Base-by-base conservation (phyloP, 148 eudicot species). In the Spergularia bocconei region DNA sequence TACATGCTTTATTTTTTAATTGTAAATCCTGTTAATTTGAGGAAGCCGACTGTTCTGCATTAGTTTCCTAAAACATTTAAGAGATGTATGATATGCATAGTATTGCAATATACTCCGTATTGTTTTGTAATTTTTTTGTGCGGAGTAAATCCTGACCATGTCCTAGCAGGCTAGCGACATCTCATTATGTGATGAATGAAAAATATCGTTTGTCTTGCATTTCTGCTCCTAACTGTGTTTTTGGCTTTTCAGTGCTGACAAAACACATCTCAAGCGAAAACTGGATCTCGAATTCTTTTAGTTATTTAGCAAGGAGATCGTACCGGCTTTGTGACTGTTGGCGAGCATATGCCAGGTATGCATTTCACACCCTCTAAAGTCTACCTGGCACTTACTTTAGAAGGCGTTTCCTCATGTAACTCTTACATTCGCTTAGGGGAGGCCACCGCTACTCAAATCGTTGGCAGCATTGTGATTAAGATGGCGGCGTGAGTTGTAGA, bases 201-300 rank as follows among this genome's bases (percentile, higher is more conserved):
- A n/a, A 57, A 39, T 4, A 67, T 54, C 0, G 13, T 62, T 17
- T 62, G 47, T 39, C 14, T 13, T 41, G 38, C 36, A 29, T 29
- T 29, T 2, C 36, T 29, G 36, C 1, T 67, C 48, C 74, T 64
- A 61, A 63, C 51, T 74, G 16, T n/a, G 11, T 58, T 69, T 63
- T 71, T 60, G 13, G 63, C 51, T 79, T 1, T 79, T 81, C 88
- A 94, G 98, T 82, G 96, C 97, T 86, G 98, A 91, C 82, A 86
- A 96, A 83, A 84, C 93, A 54, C 97, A 90, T 84, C 84, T 94
- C 38, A 94, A 94, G 87, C 89, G 96, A 72, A 94, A 94, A 82
- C 75, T 94, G 70, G 97, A 94, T 83, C 96, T 91, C 73, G 98
- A 94, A 73, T 94, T 94, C 74, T 71, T 72, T 38, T 61, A 50